These are phyloP conservation scores for Aspergillus mulundensis DNA, from an alignment of 495 filamentous ascomycete species.

Conservation along the genomic window DNA sequence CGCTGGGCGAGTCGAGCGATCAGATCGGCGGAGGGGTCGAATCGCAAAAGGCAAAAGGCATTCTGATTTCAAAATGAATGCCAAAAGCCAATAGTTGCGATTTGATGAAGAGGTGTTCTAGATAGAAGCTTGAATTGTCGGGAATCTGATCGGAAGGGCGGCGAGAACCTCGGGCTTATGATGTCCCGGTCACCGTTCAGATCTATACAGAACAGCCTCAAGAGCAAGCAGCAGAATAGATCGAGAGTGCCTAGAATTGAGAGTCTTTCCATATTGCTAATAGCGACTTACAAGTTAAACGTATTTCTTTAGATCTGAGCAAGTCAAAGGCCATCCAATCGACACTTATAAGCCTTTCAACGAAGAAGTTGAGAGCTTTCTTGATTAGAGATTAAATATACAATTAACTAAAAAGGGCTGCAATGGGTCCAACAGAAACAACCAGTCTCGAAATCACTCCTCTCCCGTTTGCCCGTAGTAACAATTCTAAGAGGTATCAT, in stretches of 20 bases:
- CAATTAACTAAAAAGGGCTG: neutral
- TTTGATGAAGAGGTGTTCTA: neutral
- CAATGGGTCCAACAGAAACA: neutral
- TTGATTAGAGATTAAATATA: conserved; percentile 7
- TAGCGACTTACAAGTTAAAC: too few species aligned
- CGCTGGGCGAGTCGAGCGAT: neutral
- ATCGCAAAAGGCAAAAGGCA: conserved; percentile 1
- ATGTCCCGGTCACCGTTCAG: conserved; percentile 5
- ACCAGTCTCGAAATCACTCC: neutral
- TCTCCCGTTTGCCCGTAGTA: neutral
- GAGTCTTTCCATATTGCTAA: too few species aligned
- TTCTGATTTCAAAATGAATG: neutral
- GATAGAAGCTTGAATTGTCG: neutral
- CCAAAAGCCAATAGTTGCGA: neutral
- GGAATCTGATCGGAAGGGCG: conserved; percentile 3
- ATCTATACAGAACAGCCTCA: neutral
- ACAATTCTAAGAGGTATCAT: conserved; percentile 11
- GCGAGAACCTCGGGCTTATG: conserved; percentile 14
- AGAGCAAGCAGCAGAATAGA: too few species aligned
- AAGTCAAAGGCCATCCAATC: too few species aligned
- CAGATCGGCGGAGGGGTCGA: neutral
- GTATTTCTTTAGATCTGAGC: too few species aligned
- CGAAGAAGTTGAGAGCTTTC: neutral
- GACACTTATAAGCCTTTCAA: too few species aligned
- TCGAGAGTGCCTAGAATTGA: too few species aligned